Evolutionary conservation across 257 asterid genomes (phyloP).

Genomic region (Nicotiana tabacum): DNA sequence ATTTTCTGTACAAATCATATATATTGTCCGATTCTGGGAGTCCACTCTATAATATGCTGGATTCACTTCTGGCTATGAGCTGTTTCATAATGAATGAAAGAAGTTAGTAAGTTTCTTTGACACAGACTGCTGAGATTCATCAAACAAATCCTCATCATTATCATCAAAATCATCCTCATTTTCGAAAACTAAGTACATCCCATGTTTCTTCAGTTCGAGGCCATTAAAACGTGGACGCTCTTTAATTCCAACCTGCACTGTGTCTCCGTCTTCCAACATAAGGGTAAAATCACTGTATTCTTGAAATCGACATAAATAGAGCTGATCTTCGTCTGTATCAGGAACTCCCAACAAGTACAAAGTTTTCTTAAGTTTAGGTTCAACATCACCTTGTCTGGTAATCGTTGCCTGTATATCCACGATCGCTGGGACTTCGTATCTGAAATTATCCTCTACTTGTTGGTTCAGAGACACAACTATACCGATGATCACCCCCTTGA

Average conservation of each 20-base stretch:
- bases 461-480: constrained; percentile 24
- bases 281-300: constrained; percentile 9
- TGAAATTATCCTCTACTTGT: constrained; percentile 14
- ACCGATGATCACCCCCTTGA: constrained; percentile 22
- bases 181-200: constrained; percentile 25
- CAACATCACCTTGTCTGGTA: constrained; percentile 11
- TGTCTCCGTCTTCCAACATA: constrained; percentile 22
- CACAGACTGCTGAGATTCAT: constrained; percentile 17
- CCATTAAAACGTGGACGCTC: constrained; percentile 11
- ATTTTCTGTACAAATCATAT: not conserved
- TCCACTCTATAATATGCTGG: not conserved
- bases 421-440: constrained; percentile 15
- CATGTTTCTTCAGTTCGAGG: constrained; percentile 23
- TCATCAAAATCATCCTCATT: constrained; percentile 32
- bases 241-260: constrained; percentile 15
- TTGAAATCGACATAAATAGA: constrained; percentile 25
- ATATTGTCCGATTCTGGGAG: not conserved
- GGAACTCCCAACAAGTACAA: constrained; percentile 19
- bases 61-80: not conserved
- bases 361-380: not conserved
- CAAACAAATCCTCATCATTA: constrained; percentile 19
- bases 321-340: constrained; percentile 26
- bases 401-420: constrained; percentile 22
- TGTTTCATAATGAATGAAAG: not conserved
- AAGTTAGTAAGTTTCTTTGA: constrained; percentile 20